These are phyloP conservation scores for Phytophthora melonis DNA, from an alignment of 352 stramenopile genomes.

Conservation along the genomic window DNA sequence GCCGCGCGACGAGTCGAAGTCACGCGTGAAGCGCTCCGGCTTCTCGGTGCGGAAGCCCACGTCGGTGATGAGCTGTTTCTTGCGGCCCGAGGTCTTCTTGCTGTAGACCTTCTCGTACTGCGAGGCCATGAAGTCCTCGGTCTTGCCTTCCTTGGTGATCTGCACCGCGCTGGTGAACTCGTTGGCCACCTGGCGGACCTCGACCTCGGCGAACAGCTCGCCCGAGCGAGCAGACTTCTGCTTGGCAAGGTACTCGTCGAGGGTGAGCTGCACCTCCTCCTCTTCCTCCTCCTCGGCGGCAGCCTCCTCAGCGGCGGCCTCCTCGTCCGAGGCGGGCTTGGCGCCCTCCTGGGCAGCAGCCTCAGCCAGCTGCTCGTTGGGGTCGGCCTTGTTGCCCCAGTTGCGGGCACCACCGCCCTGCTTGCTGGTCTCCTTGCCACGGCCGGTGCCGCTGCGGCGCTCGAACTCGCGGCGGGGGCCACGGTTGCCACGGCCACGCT, in stretches of 20 bases:
- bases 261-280: constrained; percentile 87
- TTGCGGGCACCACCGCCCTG: constrained; percentile 95
- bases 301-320: constrained; percentile 46
- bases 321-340: constrained; percentile 63
- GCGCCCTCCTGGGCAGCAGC: constrained; percentile 64
- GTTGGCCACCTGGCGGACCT: constrained; percentile 89
- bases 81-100: constrained; percentile 95
- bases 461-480: constrained; percentile 91
- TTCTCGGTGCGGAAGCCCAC: constrained; percentile 84
- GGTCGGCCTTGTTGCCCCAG: constrained; percentile 96
- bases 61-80: constrained; percentile 93
- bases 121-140: constrained; percentile 87
- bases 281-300: constrained; percentile 79
- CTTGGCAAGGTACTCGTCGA: constrained; percentile 88
- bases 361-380: constrained; percentile 84
- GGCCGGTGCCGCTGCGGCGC: constrained; percentile 95
- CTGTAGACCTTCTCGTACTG: constrained; percentile 95
- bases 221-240: constrained; percentile 75
- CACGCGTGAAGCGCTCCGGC: constrained; percentile 75
- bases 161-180: constrained; percentile 86
- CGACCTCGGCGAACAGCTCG: constrained; percentile 84
- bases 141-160: constrained; percentile 90
- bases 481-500: constrained; percentile 63
- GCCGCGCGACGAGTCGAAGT: constrained; percentile 58
- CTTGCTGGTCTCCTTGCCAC: constrained; percentile 97